phyloP scores from a whole-genome alignment of 169 alveolate species.

The Plasmodium adleri region DNA sequence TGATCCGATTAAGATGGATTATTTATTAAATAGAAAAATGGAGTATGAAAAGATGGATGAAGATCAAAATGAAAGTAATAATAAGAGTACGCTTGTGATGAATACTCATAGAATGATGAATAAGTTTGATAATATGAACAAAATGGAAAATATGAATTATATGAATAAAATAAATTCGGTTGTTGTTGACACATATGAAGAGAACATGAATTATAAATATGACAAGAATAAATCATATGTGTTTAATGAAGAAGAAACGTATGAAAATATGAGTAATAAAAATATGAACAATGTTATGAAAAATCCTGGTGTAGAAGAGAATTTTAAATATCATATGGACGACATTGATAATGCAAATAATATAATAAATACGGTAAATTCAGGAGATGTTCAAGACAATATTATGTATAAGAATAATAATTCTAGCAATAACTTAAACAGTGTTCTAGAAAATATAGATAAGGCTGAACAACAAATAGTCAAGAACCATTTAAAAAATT shows the following conservation, averaged over 20 bases:
- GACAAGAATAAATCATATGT: conserved; percentile 20
- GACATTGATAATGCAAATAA: neutral
- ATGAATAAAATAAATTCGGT: conserved; percentile 10
- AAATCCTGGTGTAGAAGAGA: no score
- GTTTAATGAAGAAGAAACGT: conserved; percentile 22
- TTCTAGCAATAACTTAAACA: neutral
- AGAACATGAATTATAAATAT: conserved; percentile 17
- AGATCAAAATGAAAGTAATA: conserved; percentile 8
- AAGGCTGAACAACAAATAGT: conserved; percentile 69
- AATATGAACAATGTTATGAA: neutral
- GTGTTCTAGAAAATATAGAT: conserved; percentile 58
- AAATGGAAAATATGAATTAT: neutral
- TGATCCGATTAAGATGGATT: conserved; percentile 21
- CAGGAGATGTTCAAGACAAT: neutral
- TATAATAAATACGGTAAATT: neutral
- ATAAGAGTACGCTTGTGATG: conserved; percentile 12
- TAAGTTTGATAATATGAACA: neutral
- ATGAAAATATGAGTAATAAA: conserved; percentile 5
- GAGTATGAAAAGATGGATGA: conserved; percentile 43
- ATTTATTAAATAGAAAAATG: conserved; percentile 29
- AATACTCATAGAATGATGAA: conserved; percentile 12
- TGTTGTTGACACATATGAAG: neutral
- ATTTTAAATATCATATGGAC: no score
- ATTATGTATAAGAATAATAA: neutral
- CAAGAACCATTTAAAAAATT: conserved; percentile 68